Evolutionary conservation across 208 protist species (phyloP), one percentile per base, ranked within the genome.

Genomic region (Borovskyia barvae): DNA sequence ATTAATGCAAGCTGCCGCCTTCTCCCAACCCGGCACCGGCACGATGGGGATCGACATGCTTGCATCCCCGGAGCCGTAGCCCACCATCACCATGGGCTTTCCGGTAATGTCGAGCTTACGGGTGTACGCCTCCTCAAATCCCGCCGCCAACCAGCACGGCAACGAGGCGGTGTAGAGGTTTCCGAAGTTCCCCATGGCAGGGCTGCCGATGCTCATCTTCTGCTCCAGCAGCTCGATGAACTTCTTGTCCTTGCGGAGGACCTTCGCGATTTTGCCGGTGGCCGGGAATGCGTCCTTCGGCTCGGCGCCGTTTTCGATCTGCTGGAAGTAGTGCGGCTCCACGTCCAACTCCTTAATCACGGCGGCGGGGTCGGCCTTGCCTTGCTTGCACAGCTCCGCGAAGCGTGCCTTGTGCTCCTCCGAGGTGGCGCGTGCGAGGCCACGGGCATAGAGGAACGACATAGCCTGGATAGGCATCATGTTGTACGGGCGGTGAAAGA

Each of bases 401-500:
- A 93, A 88, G 68, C 80, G 55, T 29, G 56, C 69, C 49, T 80
- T 82, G 73, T 94, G 78, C 53, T 75, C 66, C 11, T 72, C 66
- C 14, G 81, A 89, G 28, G 75, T 86, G 37, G 85, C 75, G 12
- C 90, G 80, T 40, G 86, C 90, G 33, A 94, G 72, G 35, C 77
- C 90, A 39, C 90, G 83, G 28, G 80, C 73, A 76, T 93, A 94
- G 20, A 95, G 76, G 60, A 92, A 92, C 40, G 79, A 85, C 82
- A 93, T 92, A 45, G 90, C 90, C 66, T 94, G 86, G 56, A 95
- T 87, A 9, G 90, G 90, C 90, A 95, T 95, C 90, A 95, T 93
- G 70, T 93, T 86, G 73, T 94, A 95, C 24, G 90, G 90, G 49
- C 90, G 90, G 66, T 95, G 90, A 69, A 95, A 93, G 78, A 95